Evolutionary conservation across 2,329 filamentous ascomycete species (phyloP).

Genomic region (Daldinia eschscholtzii): DNA sequence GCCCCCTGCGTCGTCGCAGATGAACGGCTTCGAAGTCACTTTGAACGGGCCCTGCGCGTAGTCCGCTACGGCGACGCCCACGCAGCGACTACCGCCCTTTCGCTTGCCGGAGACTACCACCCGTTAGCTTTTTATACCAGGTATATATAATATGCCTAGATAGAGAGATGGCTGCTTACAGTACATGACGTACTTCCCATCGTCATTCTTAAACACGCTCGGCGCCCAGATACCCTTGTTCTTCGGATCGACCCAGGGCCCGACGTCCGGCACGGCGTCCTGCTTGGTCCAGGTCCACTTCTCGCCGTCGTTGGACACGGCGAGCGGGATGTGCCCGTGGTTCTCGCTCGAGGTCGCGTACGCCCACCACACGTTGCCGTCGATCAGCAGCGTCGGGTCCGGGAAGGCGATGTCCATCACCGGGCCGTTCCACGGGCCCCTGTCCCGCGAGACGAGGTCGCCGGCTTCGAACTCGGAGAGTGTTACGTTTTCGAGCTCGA

Average conservation of each 20-base stretch:
- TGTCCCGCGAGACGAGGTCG: background rate
- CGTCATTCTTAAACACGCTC: constrained; percentile 17
- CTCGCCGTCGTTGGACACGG: constrained; percentile 12
- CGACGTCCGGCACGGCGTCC: constrained; percentile 16
- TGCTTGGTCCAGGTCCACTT: constrained; percentile 10
- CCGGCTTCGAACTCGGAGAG: background rate
- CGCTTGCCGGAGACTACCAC: background rate
- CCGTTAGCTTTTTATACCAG: no score
- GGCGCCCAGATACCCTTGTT: constrained; percentile 16
- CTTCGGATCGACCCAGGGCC: constrained; percentile 7
- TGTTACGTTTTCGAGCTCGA: background rate
- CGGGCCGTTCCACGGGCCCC: constrained; percentile 15
- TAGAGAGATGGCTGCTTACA: constrained; percentile 2
- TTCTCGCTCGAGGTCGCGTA: constrained; percentile 15
- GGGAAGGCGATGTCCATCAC: constrained; percentile 18
- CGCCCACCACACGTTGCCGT: constrained; percentile 16
- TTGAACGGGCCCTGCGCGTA: constrained; percentile 5
- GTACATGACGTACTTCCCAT: constrained; percentile 23
- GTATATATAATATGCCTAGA: background rate
- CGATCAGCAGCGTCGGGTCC: constrained; percentile 14
- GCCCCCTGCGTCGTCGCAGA: constrained; percentile 24
- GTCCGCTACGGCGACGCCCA: background rate
- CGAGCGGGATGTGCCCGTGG: constrained; percentile 11
- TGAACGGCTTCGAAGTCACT: constrained; percentile 7
- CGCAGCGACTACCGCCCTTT: background rate